Base-by-base conservation (phyloP, 2,329 filamentous ascomycete species). In the Chrysoporthe deuterocubensis region DNA sequence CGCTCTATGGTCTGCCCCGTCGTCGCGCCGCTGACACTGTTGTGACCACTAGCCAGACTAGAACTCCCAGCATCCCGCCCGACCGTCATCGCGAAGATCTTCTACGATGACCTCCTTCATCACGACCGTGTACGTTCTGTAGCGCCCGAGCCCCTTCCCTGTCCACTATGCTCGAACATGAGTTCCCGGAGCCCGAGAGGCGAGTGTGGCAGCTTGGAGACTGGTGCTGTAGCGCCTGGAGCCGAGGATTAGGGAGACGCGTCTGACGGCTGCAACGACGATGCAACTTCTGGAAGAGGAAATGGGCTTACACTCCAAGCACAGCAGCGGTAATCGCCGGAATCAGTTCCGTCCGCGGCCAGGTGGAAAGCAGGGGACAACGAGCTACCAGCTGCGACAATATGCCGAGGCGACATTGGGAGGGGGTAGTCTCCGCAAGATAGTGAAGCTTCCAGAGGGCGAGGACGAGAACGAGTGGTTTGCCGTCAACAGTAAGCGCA, bases 391-490 rank as follows among this genome's bases (percentile, higher is more conserved):
- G 81, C 85, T 99, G 73, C 91, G 96, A 80, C 96, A 99, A 80
- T 99, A 98, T 85, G 96, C 96, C 64, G 96, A 99, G 80, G 96
- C 96, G 58, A 99, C 96, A 13, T 86, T 99, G 48, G 96, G 96
- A 46, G 96, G 93, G 74, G 96, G 96, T 61, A 97, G 94, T 80
- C 82, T 99, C 81, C 89, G 94, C 75, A 98, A 99, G 83, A 94
- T 97, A 40, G 96, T 99, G 73, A 97, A 95, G 84, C 84, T 99
- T 70, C 96, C 96, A 16, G 96, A 99, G 77, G 96, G 96, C 68
- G 96, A 99, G 78, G 96, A 99, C 77, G 87, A 96, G 81, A 97
- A 97, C 78, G 96, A 99, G 81, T 99, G 96, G 96, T 82, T 99
- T 70, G 96, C 96, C 40, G 96, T 99, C 74, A 99, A 99, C 82